Evolutionary conservation across 73 alveolate genomes (phyloP).

Genomic region (Breviolum minutum): DNA sequence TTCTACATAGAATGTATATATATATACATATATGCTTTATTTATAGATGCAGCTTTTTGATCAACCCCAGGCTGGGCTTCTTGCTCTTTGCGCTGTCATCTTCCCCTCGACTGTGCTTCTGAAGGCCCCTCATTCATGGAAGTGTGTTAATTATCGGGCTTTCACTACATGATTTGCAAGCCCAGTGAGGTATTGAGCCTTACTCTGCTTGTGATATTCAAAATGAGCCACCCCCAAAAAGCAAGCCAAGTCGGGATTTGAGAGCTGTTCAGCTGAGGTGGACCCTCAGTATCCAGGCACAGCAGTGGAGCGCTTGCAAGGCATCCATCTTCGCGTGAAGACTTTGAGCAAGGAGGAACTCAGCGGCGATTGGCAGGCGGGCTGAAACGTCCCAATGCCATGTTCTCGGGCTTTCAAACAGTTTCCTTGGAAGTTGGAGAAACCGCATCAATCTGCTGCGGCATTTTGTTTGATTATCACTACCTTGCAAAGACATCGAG

Average conservation of each 20-base stretch:
- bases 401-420: no score
- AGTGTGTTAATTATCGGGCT: background rate
- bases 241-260: background rate
- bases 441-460: no score
- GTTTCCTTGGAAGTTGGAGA: no score
- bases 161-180: background rate
- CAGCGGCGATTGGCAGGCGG: constrained; percentile 62
- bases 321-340: constrained; percentile 46
- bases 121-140: background rate
- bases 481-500: no score
- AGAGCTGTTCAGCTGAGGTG: constrained; percentile 21
- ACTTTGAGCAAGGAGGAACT: constrained; percentile 18
- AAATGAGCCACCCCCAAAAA: background rate
- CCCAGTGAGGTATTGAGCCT: background rate
- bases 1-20: no score
- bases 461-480: no score
- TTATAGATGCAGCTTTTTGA: constrained; percentile 1
- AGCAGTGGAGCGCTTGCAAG: constrained; percentile 55
- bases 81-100: constrained; percentile 25
- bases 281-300: constrained; percentile 83
- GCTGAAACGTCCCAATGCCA: background rate
- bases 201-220: background rate
- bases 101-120: constrained; percentile 9
- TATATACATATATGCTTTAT: background rate
- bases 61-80: constrained; percentile 42